Base-by-base conservation (phyloP, 129 eudicot genomes). In the Ambrosia artemisiifolia region DNA sequence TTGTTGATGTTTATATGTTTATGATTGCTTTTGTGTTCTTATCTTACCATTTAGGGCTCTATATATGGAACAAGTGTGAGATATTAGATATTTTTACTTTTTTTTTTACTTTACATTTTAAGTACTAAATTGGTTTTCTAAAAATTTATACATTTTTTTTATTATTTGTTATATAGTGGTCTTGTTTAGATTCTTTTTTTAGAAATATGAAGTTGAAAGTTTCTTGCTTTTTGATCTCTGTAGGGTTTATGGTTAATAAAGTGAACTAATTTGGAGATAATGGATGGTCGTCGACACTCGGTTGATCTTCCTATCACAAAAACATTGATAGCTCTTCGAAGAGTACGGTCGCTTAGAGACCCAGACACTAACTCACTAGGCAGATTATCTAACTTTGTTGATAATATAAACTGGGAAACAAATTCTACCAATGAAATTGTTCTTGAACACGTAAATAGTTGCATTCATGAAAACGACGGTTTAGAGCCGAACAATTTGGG, bases 321-420 rank as follows among this genome's bases (percentile, higher is more conserved):
- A 78, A 72, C 97, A 2, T 74, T 95, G 63, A 83, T 90, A 50
- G 97, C 99, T 65, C 96, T 95, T 48, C 84, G 91, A 82, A 83
- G 99, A 84, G 99, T 95, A 75, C 88, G 94, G 72, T 95, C 99
- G 3, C 92, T 95, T 47, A 85, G 99, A 80, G 99, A 95, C 65
- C 99, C 99, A 14, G 87, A 95, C 2, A 95, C 99, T 19, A 88
- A 84, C 65, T 90, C 96, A 59, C 82, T 87, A 82, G 86, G 84
- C 83, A 90, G 84, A 47, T 84, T 87, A 24, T 75, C 93, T 34
- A 34, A 85, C 42, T 68, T 86, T 63, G 85, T 83, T 68, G 97
- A 94, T 33, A 76, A 80, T 84, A 76, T 85, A 51, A 83, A 90
- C 69, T 95, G 99, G 99, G 99, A 95, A 79, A 82, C 88, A 18